phyloP scores from a whole-genome alignment of 306 rosid species.

The Acmispon strigosus region DNA sequence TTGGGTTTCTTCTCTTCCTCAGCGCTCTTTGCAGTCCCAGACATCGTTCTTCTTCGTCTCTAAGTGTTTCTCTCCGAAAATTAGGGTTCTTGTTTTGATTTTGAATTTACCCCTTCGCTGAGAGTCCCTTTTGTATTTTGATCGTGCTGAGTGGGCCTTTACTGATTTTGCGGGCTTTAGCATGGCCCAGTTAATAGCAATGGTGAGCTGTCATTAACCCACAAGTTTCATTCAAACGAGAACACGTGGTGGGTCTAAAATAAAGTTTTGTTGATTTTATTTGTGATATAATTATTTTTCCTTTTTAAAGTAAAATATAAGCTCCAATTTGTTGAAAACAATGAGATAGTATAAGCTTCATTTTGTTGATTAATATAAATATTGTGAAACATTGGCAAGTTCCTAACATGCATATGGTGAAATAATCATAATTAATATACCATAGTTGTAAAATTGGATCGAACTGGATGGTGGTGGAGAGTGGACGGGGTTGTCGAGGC shows the following conservation, averaged over 20 bases:
- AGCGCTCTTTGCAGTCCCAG: slow-evolving; percentile 29
- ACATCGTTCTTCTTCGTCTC: slow-evolving; percentile 32
- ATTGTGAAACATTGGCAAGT: too few species aligned
- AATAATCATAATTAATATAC: too few species aligned
- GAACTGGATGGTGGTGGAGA: too few species aligned
- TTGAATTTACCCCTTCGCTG: not conserved
- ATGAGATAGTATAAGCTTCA: too few species aligned
- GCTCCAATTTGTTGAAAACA: too few species aligned
- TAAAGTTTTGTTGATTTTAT: too few species aligned
- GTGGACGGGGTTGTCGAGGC: too few species aligned
- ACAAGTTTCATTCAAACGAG: too few species aligned
- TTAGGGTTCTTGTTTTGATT: slow-evolving; percentile 25
- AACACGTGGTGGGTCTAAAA: too few species aligned
- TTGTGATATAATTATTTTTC: not conserved
- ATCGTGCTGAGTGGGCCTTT: not conserved
- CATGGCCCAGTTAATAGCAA: not conserved
- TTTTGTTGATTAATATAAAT: too few species aligned
- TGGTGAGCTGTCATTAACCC: not conserved
- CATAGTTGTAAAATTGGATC: too few species aligned
- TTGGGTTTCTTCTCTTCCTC: slow-evolving; percentile 76
- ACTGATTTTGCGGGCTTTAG: not conserved
- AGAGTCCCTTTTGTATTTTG: not conserved
- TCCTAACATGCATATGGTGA: too few species aligned
- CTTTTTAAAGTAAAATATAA: not conserved
- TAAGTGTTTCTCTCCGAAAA: not conserved